Percentiles rank a stretch among this genome's conserved stretches.
Conservation (phyloP, 1,284 basidiomycete species). For the Irpex rosettiformis region DNA sequence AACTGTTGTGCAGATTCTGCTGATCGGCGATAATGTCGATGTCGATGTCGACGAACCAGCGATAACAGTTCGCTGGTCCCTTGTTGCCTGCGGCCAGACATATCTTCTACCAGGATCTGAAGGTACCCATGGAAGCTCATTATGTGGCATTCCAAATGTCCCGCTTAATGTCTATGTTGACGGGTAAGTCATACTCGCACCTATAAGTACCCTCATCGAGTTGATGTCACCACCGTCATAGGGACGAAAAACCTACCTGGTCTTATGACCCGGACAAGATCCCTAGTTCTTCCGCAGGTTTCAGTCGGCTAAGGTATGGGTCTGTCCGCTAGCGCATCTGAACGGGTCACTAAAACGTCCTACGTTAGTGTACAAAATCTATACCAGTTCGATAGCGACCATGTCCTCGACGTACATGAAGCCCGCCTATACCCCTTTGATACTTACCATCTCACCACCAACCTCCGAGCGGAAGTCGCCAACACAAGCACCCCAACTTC, state of each 20-base stretch:
- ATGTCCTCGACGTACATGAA: conserved; percentile 55
- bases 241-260: conserved; percentile 33
- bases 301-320: conserved; percentile 39
- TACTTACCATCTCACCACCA: conserved; percentile 47
- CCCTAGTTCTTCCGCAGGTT: conserved; percentile 37
- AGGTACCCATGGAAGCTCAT: conserved; percentile 41
- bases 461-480: conserved; percentile 36
- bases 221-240: conserved; percentile 20
- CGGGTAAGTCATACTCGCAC: conserved; percentile 32
- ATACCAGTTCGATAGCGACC: conserved; percentile 54
- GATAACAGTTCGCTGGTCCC: conserved; percentile 52
- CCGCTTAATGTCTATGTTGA: conserved; percentile 47
- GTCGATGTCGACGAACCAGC: conserved; percentile 57
- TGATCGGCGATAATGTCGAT: conserved; percentile 54
- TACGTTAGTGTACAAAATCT: conserved; percentile 47
- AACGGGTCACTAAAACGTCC: not conserved
- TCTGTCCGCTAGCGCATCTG: not conserved
- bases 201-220: not conserved
- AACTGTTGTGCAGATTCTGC: conserved; percentile 24
- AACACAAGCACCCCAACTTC: conserved; percentile 37
- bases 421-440: conserved; percentile 57
- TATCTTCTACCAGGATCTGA: conserved; percentile 47
- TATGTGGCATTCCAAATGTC: conserved; percentile 45
- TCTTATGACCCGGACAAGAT: conserved; percentile 45
- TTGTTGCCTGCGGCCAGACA: conserved; percentile 48